Evolutionary conservation across 176 grass and related monocot genomes (phyloP), one percentile per base, ranked within the genome.

Genomic region (Bonia amplexicaulis): DNA sequence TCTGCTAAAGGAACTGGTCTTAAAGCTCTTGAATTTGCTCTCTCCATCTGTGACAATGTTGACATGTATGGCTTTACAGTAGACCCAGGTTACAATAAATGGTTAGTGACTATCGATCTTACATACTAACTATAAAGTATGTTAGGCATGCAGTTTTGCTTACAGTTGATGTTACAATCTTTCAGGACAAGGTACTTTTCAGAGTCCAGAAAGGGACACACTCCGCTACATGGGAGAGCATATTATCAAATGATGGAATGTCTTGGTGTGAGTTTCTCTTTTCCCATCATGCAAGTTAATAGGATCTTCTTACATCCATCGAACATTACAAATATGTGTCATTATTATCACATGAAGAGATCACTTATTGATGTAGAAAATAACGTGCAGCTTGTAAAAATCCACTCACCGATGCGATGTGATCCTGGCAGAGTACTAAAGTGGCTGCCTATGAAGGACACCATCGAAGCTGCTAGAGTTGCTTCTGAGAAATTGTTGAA

Each of bases 201-300:
- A 74, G 89, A 95, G 85, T 90, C 93, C 66, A 95, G 96, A 74
- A 89, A 93, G 82, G 96, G 93, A 13, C 96, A 98, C 74, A 98
- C 96, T 73, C 96, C 93, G 37, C 87, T 98, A 42, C 93, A 93
- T 49, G 96, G 96, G 26, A 94, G 96, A 91, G 89, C 96, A 81
- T 98, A 98, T 86, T 98, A 92, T 87, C 96, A 95, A 78, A 98
- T 98, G 96, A 98, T 98, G 96, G 96, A 98, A 92, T 98, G 96
- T 80, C 91, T 98, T 81, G 93, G 96, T 78, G 96, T 98, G 73
- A 88, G 85, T 88, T n/a, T 53, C 51, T 76, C 46, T 44, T 59
- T 83, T 69, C 79, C 51, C 19, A 3, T 27, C 66, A 44, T n/a
- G 29, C 12, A 77, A 80, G 4, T 53, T 31, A 59, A 76, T 3